phyloP scores from a whole-genome alignment of 2,329 filamentous ascomycete species.

The Verticillium dahliae region DNA sequence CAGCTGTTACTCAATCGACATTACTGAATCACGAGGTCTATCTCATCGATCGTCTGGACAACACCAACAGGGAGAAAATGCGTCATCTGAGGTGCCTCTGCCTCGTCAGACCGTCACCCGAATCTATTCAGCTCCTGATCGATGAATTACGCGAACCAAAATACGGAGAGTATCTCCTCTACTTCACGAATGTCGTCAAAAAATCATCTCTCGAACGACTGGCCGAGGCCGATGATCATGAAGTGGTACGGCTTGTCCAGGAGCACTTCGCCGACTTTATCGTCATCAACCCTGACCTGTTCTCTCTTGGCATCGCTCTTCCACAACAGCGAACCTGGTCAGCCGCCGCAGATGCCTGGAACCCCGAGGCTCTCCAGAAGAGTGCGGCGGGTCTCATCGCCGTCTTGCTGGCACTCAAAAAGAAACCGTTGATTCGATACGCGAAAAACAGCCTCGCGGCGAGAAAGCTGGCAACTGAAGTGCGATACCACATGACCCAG shows the following conservation, averaged over 20 bases:
- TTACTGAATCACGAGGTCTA: constrained; percentile 96
- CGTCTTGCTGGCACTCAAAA: constrained; percentile 82
- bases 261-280: constrained; percentile 96
- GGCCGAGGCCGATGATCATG: constrained; percentile 94
- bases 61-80: constrained; percentile 90
- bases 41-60: constrained; percentile 93
- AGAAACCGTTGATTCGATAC: constrained; percentile 91
- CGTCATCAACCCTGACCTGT: constrained; percentile 90
- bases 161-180: constrained; percentile 95
- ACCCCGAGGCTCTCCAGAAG: constrained; percentile 78
- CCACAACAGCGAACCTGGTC: constrained; percentile 77
- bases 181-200: constrained; percentile 96
- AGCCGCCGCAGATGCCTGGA: constrained; percentile 78
- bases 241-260: constrained; percentile 89
- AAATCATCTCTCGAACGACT: constrained; percentile 92
- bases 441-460: constrained; percentile 84
- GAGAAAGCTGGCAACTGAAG: constrained; percentile 88
- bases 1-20: constrained; percentile 89
- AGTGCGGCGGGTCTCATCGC: constrained; percentile 84
- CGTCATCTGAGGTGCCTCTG: constrained; percentile 90
- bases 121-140: constrained; percentile 88
- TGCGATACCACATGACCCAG: constrained; percentile 88
- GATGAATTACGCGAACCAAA: constrained; percentile 94
- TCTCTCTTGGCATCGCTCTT: constrained; percentile 68
- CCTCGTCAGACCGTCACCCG: constrained; percentile 84